Evolutionary conservation across 169 alveolate species (phyloP), one percentile per base, ranked within the genome.

Genomic region (Cryptosporidium viatorum): DNA sequence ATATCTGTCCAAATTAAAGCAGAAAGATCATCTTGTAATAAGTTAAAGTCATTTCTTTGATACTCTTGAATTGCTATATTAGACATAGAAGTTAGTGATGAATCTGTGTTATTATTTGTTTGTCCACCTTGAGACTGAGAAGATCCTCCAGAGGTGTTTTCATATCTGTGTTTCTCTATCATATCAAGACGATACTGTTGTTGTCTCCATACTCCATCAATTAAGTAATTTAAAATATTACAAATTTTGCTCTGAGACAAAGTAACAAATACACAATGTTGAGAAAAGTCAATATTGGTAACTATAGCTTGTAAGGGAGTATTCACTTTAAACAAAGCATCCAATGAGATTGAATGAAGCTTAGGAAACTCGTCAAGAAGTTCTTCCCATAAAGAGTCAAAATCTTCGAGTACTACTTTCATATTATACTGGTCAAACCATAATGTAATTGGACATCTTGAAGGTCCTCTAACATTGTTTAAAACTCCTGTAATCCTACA

Each of bases 351-450:
- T 3, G 75, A 80, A 16, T 80, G 59, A 2, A 80, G 29, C 18
- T 23, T 60, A 7, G 89, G 89, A 29, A 59, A 31, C 16, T 80
- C 89, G 39, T 80, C 89, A 48, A 80, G 52, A n/a, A 80, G 62
- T 41, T 80, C 89, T 26, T 62, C 69, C 89, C 89, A 80, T 10
- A 80, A 62, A 7, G 52, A 37, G 3, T 80, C 89, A 80, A 80
- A 80, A 45, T 80, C 89, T 60, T 80, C 89, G 41, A 80, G 65
- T 3, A 80, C 14, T 41, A 80, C 75, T 41, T 80, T 80, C 75
- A 80, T 62, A 18, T 67, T 59, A 33, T 80, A 80, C 48, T 80
- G 89, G 37, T 80, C 89, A 62, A 62, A 65, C 89, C 89, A 80
- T 8, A 80, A 50, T 1, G 67, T n/a, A 21, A 80, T 52, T 41